Percentiles rank a stretch among this genome's conserved stretches.
Evolutionary conservation across 2,329 filamentous ascomycete genomes (phyloP).

Genomic region (Neurospora crassa): DNA sequence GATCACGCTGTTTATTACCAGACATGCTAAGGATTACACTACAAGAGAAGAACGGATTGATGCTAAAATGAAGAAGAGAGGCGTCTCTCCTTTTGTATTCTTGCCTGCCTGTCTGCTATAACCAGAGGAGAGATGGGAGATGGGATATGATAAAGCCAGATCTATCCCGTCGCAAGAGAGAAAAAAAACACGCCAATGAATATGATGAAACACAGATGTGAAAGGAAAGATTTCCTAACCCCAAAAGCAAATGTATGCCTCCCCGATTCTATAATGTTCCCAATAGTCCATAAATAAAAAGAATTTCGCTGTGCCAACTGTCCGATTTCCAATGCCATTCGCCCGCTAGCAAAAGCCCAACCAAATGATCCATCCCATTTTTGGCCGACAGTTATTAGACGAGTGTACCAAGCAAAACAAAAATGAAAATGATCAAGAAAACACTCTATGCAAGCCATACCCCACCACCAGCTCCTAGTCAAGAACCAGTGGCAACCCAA

Average conservation of each 20-base stretch:
- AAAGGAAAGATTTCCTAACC: neutral
- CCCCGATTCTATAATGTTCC: neutral
- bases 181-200: conserved; percentile 2
- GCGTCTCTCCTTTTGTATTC: conserved; percentile 8
- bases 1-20: neutral
- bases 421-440: neutral
- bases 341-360: neutral
- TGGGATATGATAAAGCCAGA: conserved; percentile 5
- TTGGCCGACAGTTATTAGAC: neutral
- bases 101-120: neutral
- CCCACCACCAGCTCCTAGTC: neutral
- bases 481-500: neutral
- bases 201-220: neutral
- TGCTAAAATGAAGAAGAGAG: conserved; percentile 3
- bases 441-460: neutral
- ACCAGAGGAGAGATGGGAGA: conserved; percentile 1
- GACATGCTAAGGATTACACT: neutral
- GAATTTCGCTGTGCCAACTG: neutral
- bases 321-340: neutral
- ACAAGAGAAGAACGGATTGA: neutral
- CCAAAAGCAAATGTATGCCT: neutral
- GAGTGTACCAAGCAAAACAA: neutral
- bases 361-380: neutral
- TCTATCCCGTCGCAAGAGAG: conserved; percentile 11
- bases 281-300: neutral